Evolutionary conservation across 768 basidiomycete species (phyloP), one percentile per base, ranked within the genome.

Genomic region (Lentinus brumalis): DNA sequence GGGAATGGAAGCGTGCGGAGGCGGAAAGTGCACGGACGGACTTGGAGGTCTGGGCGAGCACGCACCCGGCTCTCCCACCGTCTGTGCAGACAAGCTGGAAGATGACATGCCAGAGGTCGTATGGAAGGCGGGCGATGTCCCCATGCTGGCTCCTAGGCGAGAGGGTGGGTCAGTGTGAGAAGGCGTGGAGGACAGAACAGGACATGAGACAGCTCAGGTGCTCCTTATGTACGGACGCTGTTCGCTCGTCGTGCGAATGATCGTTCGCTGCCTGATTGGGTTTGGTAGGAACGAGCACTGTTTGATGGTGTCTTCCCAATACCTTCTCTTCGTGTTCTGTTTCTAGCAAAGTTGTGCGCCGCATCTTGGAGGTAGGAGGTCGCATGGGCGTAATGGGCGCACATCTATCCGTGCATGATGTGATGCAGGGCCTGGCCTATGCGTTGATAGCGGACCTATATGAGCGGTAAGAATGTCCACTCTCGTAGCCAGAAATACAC

Each of bases 51-150:
- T 38, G 44, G 2, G 62, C 62, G 30, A 63, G 47, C 10, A 57
- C 40, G 15, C 62, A 63, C 32, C 62, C 62, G 16, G 54, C 42
- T 4, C 3, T 8, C 5, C 62, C 62, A 15, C 62, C 62, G 38
- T 63, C 62, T 30, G 50, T 59, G 30, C 62, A 63, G n/a, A 45
- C 62, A 1, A 56, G 38, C 38, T 52, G 21, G 31, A 63, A 56
- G 45, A 63, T 59, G 44, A 63, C 40, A 18, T 56, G 38, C 62
- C 57, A 63, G 57, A 63, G 31, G 50, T 63, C 62, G 35, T 59
- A 63, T 4, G 62, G 53, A 18, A 63, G 16, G 38, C 53, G 42
- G 12, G 50, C 56, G 46, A 53, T 40, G 16, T 38, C 30, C 41
- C 4, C 47, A 49, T 50, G 38, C n/a, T 21, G 31, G 21, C 21